Evolutionary conservation across 1,139 yeast genomes (phyloP).

Genomic region (Taiozyma sp.): DNA sequence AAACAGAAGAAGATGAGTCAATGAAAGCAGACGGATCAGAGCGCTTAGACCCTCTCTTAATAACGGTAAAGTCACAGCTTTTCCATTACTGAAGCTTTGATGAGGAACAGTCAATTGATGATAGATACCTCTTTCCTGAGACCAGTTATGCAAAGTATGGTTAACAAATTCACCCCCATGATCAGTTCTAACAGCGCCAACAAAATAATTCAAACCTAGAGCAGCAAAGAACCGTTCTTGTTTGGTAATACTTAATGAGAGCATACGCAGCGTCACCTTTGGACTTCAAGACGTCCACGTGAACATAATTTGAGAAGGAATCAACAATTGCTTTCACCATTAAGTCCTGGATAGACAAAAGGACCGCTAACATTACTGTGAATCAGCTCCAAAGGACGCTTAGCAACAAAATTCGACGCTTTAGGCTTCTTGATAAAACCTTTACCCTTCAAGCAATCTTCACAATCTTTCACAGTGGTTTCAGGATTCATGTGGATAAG

Average conservation of each 20-base stretch:
- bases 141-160: not conserved
- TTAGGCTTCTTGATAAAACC: not conserved
- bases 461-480: not conserved
- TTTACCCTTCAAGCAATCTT: not conserved
- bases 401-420: not conserved
- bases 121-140: not conserved
- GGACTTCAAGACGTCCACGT: not conserved
- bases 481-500: not conserved
- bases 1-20: too few relatives aligned
- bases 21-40: too few relatives aligned
- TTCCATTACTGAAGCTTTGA: not conserved
- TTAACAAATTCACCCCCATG: constrained; percentile 1
- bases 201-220: not conserved
- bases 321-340: not conserved
- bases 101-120: constrained; percentile 1
- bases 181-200: not conserved
- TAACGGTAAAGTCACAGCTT: not conserved
- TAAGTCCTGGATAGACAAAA: not conserved
- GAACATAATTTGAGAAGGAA: not conserved
- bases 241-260: not conserved
- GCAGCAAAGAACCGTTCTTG: not conserved
- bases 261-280: not conserved
- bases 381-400: not conserved
- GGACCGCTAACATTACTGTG: not conserved
- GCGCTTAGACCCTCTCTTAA: too few relatives aligned